Evolutionary conservation across 1,284 basidiomycete genomes (phyloP).

Genomic region (Stygiomarasmius scandens): DNA sequence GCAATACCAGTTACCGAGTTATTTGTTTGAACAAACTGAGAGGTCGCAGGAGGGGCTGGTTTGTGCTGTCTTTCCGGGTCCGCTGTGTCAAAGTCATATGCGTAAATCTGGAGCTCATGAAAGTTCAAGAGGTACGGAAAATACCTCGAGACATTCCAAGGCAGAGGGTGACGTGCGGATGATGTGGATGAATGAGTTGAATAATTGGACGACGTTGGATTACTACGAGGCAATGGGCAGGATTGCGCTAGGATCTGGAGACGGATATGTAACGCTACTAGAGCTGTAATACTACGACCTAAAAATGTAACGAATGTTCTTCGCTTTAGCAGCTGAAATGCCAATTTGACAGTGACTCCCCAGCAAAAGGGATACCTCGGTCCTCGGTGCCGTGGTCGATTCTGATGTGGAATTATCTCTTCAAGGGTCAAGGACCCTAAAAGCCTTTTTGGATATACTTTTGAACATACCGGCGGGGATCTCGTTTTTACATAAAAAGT

Average conservation of each 20-base stretch:
- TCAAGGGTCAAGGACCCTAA: no score
- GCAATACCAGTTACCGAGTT: neutral
- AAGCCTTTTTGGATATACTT: no score
- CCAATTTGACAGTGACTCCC: no score
- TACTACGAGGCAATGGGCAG: slow-evolving; percentile 58
- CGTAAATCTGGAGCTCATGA: slow-evolving; percentile 6
- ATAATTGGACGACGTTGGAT: slow-evolving; percentile 56
- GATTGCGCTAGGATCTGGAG: slow-evolving; percentile 51
- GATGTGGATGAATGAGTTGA: slow-evolving; percentile 28
- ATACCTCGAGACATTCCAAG: slow-evolving; percentile 3
- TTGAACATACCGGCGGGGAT: no score
- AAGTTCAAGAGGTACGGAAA: slow-evolving; percentile 16
- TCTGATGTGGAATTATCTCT: no score
- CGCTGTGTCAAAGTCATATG: slow-evolving; percentile 23
- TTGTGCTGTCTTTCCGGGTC: slow-evolving; percentile 51
- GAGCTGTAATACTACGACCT: no score
- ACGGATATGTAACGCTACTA: slow-evolving; percentile 48
- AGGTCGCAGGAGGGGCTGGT: slow-evolving; percentile 31
- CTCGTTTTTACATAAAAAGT: no score
- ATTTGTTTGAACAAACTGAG: neutral
- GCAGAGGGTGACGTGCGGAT: slow-evolving; percentile 28
- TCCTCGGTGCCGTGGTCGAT: no score
- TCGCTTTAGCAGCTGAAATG: no score
- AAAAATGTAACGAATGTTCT: no score
- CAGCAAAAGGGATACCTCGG: no score